Percentiles rank a stretch among this genome's conserved stretches.
Evolutionary conservation across 352 stramenopile species (phyloP).

Genomic region (Pythium phragmitis): DNA sequence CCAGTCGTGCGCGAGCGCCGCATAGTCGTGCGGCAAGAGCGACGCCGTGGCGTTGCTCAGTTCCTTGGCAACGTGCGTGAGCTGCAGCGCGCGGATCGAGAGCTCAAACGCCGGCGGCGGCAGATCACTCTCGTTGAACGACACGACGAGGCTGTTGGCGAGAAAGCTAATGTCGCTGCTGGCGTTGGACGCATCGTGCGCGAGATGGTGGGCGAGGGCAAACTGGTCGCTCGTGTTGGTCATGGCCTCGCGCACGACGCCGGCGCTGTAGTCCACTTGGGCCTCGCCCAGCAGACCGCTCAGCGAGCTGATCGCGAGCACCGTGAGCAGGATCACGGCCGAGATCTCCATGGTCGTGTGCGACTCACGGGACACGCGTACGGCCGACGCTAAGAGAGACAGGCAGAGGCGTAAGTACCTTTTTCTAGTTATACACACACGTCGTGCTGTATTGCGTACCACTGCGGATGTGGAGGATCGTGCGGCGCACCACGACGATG

Average conservation of each 20-base stretch:
- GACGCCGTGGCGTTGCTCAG: constrained; percentile 46
- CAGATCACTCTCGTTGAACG: constrained; percentile 74
- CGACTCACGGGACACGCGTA: constrained; percentile 41
- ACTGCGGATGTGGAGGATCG: constrained; percentile 67
- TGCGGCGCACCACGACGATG: constrained; percentile 67
- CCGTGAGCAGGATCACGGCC: constrained; percentile 68
- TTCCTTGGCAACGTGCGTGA: constrained; percentile 57
- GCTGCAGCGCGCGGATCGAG: constrained; percentile 57
- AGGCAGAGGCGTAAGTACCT: not conserved
- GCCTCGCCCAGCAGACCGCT: constrained; percentile 71
- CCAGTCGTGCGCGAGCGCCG: constrained; percentile 54
- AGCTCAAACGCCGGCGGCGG: constrained; percentile 60
- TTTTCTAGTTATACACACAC: not conserved
- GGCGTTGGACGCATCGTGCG: constrained; percentile 31
- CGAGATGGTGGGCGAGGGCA: constrained; percentile 36
- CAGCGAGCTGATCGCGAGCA: constrained; percentile 70
- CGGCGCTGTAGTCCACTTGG: constrained; percentile 83
- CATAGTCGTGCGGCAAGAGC: constrained; percentile 63
- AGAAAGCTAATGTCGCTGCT: constrained; percentile 42
- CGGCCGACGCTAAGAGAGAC: constrained; percentile 36
- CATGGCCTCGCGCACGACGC: constrained; percentile 70
- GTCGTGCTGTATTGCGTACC: constrained; percentile 27
- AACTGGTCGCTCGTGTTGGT: constrained; percentile 67
- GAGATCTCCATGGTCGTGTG: constrained; percentile 57
- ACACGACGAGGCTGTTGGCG: constrained; percentile 59